These are phyloP conservation scores for Orbilia quercus DNA, from an alignment of 2,329 filamentous ascomycete genomes.

Conservation along the genomic window DNA sequence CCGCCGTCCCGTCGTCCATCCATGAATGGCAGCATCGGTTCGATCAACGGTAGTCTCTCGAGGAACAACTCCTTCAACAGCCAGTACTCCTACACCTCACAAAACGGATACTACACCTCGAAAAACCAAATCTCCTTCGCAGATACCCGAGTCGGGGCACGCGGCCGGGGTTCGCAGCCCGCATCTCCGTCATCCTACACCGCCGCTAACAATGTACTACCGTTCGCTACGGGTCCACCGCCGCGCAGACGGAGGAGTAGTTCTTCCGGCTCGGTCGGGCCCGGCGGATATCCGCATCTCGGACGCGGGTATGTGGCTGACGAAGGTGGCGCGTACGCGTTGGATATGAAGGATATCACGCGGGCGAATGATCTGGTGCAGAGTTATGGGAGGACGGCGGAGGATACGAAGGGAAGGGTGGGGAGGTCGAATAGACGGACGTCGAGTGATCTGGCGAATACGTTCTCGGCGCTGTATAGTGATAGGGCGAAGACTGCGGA, in stretches of 20 bases:
- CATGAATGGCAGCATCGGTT: conserved; percentile 8
- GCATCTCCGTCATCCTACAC: conserved; percentile 17
- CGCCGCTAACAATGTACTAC: conserved; percentile 28
- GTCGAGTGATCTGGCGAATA: conserved; percentile 27
- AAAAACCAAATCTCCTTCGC: conserved; percentile 37
- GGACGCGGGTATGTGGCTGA: conserved; percentile 26
- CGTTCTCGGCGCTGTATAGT: conserved; percentile 24
- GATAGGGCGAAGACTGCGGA: conserved; percentile 2
- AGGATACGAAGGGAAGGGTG: background rate
- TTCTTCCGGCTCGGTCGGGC: conserved; percentile 34
- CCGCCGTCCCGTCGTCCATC: conserved; percentile 12
- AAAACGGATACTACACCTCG: conserved; percentile 26
- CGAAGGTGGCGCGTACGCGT: conserved; percentile 26
- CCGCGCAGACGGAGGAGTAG: conserved; percentile 22
- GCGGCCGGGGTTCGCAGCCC: conserved; percentile 7
- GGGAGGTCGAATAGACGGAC: conserved; percentile 6
- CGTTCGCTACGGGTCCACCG: conserved; percentile 40
- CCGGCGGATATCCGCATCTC: conserved; percentile 42
- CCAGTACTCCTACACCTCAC: conserved; percentile 36
- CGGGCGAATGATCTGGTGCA: conserved; percentile 45
- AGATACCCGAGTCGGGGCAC: conserved; percentile 14
- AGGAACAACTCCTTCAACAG: conserved; percentile 50
- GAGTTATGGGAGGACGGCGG: conserved; percentile 37
- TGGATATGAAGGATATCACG: conserved; percentile 39
- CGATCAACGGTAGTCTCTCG: conserved; percentile 7